A percentile compares a stretch with the other conserved stretches of the same genome.
Conservation (phyloP, 768 basidiomycete genomes). For the Termitomyces sp. region DNA sequence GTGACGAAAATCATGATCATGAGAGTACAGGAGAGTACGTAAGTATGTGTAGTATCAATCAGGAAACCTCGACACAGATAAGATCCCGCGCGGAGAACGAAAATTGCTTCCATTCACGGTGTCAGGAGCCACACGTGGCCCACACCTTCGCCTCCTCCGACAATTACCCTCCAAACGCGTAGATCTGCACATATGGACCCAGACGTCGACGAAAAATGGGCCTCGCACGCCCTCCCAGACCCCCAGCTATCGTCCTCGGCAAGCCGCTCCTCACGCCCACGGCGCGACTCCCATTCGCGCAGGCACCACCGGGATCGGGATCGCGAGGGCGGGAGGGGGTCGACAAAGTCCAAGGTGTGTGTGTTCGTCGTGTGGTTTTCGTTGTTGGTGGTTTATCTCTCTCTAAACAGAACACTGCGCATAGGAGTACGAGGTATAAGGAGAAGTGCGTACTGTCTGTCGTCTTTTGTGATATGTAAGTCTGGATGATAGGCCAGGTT, state of each 20-base stretch:
- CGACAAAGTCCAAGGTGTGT: slow-evolving; percentile 7
- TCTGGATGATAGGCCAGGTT: slow-evolving; percentile 32
- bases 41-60: no score
- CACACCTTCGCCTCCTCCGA: no score
- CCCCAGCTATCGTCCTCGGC: background rate
- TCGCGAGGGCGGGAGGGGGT: background rate
- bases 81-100: background rate
- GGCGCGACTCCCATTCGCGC: background rate
- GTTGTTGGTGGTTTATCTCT: no score
- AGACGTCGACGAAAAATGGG: background rate
- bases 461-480: background rate
- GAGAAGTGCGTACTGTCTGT: slow-evolving; percentile 1
- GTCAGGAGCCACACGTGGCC: no score
- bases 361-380: background rate
- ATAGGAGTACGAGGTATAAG: slow-evolving; percentile 12
- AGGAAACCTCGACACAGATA: background rate
- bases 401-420: background rate
- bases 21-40: background rate
- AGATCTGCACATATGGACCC: background rate
- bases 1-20: no score
- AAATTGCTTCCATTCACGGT: no score
- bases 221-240: background rate
- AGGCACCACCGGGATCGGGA: slow-evolving; percentile 4
- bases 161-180: no score
- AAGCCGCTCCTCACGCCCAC: background rate